These are phyloP conservation scores for Colletotrichum navitas DNA, from an alignment of 2,329 filamentous ascomycete species.

Conservation along the genomic window DNA sequence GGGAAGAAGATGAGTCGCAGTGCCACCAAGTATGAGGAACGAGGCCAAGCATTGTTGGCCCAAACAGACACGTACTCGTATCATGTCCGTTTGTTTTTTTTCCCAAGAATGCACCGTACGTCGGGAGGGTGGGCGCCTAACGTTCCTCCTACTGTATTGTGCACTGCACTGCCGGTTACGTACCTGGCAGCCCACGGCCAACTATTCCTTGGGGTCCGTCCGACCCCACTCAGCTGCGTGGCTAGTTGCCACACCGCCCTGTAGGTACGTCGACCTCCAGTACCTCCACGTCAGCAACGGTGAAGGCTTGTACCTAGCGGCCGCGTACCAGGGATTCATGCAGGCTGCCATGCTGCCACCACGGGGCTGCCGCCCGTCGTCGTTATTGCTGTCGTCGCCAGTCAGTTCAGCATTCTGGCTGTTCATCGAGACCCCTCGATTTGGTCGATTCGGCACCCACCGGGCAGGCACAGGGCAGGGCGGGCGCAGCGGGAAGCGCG, in stretches of 20 bases:
- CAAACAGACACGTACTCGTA: background rate
- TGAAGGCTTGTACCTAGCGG: constrained; percentile 1
- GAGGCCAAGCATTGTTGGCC: background rate
- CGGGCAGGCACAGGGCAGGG: constrained; percentile 10
- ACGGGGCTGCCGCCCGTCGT: constrained; percentile 2
- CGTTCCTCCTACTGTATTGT: background rate
- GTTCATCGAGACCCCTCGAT: background rate
- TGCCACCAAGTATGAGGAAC: background rate
- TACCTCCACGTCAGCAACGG: background rate
- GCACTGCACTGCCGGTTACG: constrained; percentile 10
- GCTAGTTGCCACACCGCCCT: constrained; percentile 26
- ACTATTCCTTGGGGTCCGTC: background rate
- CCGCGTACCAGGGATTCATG: constrained; percentile 22
- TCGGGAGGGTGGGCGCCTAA: background rate
- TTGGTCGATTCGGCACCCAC: background rate
- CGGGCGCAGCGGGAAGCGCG: constrained; percentile 30
- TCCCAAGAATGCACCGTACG: background rate
- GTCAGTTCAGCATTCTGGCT: background rate
- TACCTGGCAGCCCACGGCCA: constrained; percentile 19
- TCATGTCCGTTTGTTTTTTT: background rate
- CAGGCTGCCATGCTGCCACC: constrained; percentile 18
- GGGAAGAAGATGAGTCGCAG: background rate
- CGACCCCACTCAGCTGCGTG: constrained; percentile 4
- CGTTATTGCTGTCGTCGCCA: background rate
- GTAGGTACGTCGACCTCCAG: constrained; percentile 10